Evolutionary conservation across 345 rosid genomes (phyloP), one percentile per base, ranked within the genome.

Genomic region (Passiflora organensis): DNA sequence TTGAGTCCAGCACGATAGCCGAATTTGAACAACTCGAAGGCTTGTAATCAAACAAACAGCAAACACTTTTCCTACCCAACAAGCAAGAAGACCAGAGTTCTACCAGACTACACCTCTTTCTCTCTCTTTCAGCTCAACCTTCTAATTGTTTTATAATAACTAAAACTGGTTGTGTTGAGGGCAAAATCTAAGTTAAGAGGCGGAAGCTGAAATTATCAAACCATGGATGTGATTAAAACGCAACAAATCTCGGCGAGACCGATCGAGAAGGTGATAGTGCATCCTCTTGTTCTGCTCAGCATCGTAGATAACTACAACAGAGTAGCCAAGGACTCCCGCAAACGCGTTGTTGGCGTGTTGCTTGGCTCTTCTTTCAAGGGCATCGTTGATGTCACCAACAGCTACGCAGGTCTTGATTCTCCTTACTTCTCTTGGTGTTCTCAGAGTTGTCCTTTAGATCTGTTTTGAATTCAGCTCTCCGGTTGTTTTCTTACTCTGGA

Each of bases 181-280:
- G 2, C 8, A 37, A 37, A 13, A 9, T 37, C 41, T 9, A 37
- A 2, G 41, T n/a, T n/a, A n/a, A n/a, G 41, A 37, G 13, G 41
- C 13, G 41, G 41, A 37, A 37, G 16, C 6, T 34, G 17, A 67
- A n/a, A n/a, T n/a, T n/a, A n/a, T n/a, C n/a, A n/a, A n/a, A n/a
- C n/a, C n/a, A 89, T 93, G 97, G 99, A 93, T 51, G 97, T 86
- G 66, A 80, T 93, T 23, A 93, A 93, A 77, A 85, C 96, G 46
- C 96, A 93, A 72, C 96, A 93, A 66, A 69, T 93, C 43, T 76
- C 86, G 23, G 64, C 89, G 22, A 78, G 84, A 57, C 86, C 99
- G 45, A 76, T 93, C 13, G 97, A 89, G 87, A 89, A 84, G 59
- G 99, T 89, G 64, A 72, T 93, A 36, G 97, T 93, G 56, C 99